phyloP scores from a whole-genome alignment of 768 basidiomycete species.

The Suillus occidentalis region DNA sequence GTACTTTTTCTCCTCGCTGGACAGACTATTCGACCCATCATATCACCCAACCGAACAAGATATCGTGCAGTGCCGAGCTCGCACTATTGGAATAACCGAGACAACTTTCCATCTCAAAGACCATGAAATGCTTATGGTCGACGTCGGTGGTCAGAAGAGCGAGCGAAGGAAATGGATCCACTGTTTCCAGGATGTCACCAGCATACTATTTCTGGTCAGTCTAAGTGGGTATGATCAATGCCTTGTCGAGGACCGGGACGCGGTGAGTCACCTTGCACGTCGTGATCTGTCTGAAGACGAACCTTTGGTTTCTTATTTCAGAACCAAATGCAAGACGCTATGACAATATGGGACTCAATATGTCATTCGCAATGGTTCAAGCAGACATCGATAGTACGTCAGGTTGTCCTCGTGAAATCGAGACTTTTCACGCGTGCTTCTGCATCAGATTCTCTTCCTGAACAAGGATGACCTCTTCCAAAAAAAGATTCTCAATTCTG shows the following conservation, averaged over 20 bases:
- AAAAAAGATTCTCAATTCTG: conserved; percentile 75
- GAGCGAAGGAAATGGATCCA: conserved; percentile 94
- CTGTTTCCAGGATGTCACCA: conserved; percentile 93
- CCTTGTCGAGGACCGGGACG: conserved; percentile 88
- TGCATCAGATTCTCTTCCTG: conserved; percentile 79
- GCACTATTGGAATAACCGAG: conserved; percentile 90
- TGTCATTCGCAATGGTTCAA: conserved; percentile 98
- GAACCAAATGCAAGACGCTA: conserved; percentile 99
- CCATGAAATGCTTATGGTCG: conserved; percentile 90
- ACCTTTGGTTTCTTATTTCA: conserved; percentile 28
- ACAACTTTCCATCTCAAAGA: conserved; percentile 79
- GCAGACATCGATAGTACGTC: conserved; percentile 82
- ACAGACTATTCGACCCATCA: conserved; percentile 71
- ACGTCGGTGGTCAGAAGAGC: conserved; percentile 92
- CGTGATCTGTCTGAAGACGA: conserved; percentile 5
- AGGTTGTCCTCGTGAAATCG: not conserved
- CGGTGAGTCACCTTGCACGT: conserved; percentile 49
- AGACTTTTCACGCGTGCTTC: conserved; percentile 5
- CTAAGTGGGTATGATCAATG: conserved; percentile 94
- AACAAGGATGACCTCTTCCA: conserved; percentile 96
- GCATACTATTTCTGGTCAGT: conserved; percentile 88
- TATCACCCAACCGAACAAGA: conserved; percentile 84
- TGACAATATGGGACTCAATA: conserved; percentile 99
- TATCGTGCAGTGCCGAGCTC: conserved; percentile 81
- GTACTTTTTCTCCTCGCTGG: conserved; percentile 79